Conservation (phyloP, 345 rosid species). For the Eucalyptus tenuipes region DNA sequence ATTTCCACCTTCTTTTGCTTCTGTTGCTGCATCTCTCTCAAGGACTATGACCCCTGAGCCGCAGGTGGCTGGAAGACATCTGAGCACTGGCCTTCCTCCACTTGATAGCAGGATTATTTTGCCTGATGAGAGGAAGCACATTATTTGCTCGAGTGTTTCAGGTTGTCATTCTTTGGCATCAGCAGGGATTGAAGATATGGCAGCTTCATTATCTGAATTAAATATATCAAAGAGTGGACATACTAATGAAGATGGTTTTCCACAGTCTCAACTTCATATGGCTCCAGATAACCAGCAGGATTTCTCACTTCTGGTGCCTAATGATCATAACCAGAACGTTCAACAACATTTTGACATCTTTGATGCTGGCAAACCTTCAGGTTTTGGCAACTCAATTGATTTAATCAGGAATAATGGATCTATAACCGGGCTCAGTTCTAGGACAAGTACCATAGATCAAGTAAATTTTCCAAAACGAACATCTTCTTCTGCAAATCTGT, state of each 20-base stretch:
- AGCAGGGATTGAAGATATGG: constrained; percentile 42
- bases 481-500: constrained; percentile 57
- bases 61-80: constrained; percentile 38
- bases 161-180: constrained; percentile 28
- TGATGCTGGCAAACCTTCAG: constrained; percentile 30
- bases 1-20: constrained; percentile 23
- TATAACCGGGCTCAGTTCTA: constrained; percentile 20
- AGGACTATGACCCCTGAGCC: constrained; percentile 69
- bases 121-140: constrained; percentile 37
- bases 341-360: constrained; percentile 31
- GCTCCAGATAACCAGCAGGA: constrained; percentile 26
- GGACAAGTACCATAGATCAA: constrained; percentile 27
- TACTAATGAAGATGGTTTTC: constrained; percentile 19
- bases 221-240: constrained; percentile 36
- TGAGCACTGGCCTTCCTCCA: constrained; percentile 51
- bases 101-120: constrained; percentile 45
- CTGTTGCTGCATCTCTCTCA: constrained; percentile 52
- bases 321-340: constrained; percentile 32
- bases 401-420: constrained; percentile 23
- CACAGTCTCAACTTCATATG: constrained; percentile 28
- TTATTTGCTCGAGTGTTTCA: constrained; percentile 23
- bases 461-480: constrained; percentile 50
- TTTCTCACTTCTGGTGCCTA: constrained; percentile 31
- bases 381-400: constrained; percentile 31
- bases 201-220: constrained; percentile 44